Base-by-base conservation (phyloP, 2,329 filamentous ascomycete species). In the Sporothrix inflata region DNA sequence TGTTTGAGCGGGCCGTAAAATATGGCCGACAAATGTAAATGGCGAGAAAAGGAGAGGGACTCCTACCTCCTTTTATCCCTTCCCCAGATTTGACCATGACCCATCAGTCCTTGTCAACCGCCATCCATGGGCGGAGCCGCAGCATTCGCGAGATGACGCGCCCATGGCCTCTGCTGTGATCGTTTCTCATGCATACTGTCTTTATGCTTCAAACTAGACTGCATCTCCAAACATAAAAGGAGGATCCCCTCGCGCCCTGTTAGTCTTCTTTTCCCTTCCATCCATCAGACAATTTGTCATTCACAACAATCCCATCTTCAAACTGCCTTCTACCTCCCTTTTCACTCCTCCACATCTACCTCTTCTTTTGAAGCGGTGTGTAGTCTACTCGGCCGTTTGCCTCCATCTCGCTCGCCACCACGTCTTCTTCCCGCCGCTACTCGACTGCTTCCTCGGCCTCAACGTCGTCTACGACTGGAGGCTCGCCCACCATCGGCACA, bases 351-450 rank as follows among this genome's bases (percentile, higher is more conserved):
- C 27, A 7, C 9, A n/a, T 34, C 53, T 4, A 6, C 38, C 19
- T 45, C 49, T 19, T 34, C 19, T 53, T 19, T 24, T 14, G 19
- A 63, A 70, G 69, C 42, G 19, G 53, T 69, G 27, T 51, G 53
- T 55, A 40, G 57, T 38, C 45, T 51, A n/a, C 51, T 45, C 19
- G 53, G 53, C 53, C 53, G 27, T n/a, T 14, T 21, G 47, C 24
- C 24, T 24, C n/a, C 40, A 14, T 38, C 16, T 27, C 49, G 21
- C 21, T 34, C 51, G 63, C 47, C 72, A 74, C 72, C 72, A 75
- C 69, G 60, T 66, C 74, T 73, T 75, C 74, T 73, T 75, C 74
- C 72, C 74, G 72, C 27, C 73, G 73, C 72, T 55, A 70, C 12
- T 71, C 74, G 38, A 61, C 74, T 47, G 73, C 71, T 66, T 74